Evolutionary conservation across 805 yeast species (phyloP), one percentile per base, ranked within the genome.

Genomic region (Cephaloascus albidus): DNA sequence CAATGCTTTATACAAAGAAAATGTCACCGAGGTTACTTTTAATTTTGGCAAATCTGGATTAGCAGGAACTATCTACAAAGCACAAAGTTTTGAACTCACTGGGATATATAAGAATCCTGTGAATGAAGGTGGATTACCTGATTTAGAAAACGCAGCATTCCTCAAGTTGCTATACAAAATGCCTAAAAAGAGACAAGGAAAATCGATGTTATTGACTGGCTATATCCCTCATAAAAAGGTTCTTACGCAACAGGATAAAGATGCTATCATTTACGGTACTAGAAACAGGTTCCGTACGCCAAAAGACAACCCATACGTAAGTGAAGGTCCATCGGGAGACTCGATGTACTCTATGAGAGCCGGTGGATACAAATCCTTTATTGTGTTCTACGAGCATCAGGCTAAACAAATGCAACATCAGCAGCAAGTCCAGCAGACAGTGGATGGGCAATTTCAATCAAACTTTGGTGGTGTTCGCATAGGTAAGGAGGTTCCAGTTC

Each of bases 201-300:
- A 90, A 54, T 82, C 95, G 2, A 84, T 93, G 83, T 64, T 90
- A 18, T 58, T 90, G 45, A 83, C 80, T 36, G 97, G 97, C 0
- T 86, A 67, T 52, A 76, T 78, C 43, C 72, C 87, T 4, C 81
- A 78, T 43, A 61, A 62, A 28, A 67, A 69, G 16, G 79, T 80
- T 5, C 63, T 90, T 36, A 76, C 77, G 3, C 75, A 73, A 32
- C 81, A 80, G 36, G 97, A 89, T 49, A 73, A 69, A 40, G 86
- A 81, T 45, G 61, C 70, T 10, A 65, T 86, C 12, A 51, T 70
- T 26, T 72, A 77, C 48, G 77, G 76, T 27, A 3, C 40, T 49
- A 28, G 42, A 45, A 15, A 23, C 40, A n/a, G 18, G 26, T 17
- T 40, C 35, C 36, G 16, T 26, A 19, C 15, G 15, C 15, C 34